Conservation (phyloP, 768 basidiomycete species). For the Podaxis rugospora region DNA sequence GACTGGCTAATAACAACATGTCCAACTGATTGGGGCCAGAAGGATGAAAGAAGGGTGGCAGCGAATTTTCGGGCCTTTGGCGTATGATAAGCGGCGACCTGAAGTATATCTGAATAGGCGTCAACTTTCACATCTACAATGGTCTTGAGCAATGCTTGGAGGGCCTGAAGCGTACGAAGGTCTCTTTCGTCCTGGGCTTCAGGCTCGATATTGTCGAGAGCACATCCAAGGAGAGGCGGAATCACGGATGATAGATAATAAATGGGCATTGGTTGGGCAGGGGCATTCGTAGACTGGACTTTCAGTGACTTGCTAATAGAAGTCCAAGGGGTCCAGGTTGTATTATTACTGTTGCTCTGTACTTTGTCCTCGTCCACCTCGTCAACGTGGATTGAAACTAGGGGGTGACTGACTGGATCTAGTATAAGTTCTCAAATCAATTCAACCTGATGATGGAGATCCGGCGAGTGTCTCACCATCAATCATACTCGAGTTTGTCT, state of each 20-base stretch:
- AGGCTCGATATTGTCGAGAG: constrained; percentile 36
- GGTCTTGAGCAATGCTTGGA: constrained; percentile 49
- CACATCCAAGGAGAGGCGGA: constrained; percentile 53
- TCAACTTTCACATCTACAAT: constrained; percentile 61
- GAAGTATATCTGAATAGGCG: constrained; percentile 65
- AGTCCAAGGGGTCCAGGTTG: constrained; percentile 1
- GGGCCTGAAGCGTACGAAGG: constrained; percentile 26
- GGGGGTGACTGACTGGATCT: constrained; percentile 24
- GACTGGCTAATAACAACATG: constrained; percentile 54
- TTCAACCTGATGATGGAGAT: neutral
- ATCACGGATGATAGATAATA: constrained; percentile 62
- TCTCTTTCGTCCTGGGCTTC: constrained; percentile 30
- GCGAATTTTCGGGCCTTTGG: constrained; percentile 51
- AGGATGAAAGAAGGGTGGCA: constrained; percentile 47
- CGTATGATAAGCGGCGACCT: constrained; percentile 66
- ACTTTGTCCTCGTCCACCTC: constrained; percentile 31
- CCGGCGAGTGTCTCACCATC: constrained; percentile 4
- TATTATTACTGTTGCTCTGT: neutral
- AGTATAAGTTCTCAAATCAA: neutral
- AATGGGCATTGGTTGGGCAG: constrained; percentile 47
- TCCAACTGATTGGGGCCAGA: constrained; percentile 69
- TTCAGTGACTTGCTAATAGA: constrained; percentile 15
- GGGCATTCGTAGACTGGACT: constrained; percentile 50
- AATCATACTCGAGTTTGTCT: constrained; percentile 9
- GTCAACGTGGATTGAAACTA: constrained; percentile 62